Base-by-base conservation (phyloP, 352 stramenopile species). In the Pythium sp. region DNA sequence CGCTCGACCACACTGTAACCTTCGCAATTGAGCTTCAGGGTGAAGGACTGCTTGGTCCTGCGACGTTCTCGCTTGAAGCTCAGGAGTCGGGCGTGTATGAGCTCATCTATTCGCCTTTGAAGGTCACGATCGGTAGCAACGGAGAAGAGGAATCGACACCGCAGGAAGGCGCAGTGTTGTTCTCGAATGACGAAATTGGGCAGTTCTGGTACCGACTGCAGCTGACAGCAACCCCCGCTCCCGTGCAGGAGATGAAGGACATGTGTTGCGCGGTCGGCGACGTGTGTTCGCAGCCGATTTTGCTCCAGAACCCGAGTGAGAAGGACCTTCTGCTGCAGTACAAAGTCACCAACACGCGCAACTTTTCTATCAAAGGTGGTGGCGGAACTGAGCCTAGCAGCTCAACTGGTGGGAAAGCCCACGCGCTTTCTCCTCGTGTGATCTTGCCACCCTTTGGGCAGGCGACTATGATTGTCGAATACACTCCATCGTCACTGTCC, bases 201-300 rank as follows among this genome's bases (percentile, higher is more conserved):
- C 91, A 98, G 72, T 97, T 98, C 49, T 98, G 95, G 91, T 98
- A 98, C 63, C 68, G 88, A 3, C 77, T 98, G 3, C 67, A 88
- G 32, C 74, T 98, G 7, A 32, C 80, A 1, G 94, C 92, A 7
- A 78, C 86, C n/a, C 47, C 72, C 6, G 77, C 92, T 0, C 57
- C 70, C 9, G 67, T 78, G 0, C 80, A 87, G 11, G 62, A 70
- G 26, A 72, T 98, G 7, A 74, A 85, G 7, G 72, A 89, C 58
- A 97, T 98, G 76, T 74, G 64, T 0, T 97, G 88, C 54, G 85
- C 86, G 9, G 90, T 98, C 0, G 94, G 95, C 12, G 82, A 92
- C 22, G 81, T 90, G 1, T 91, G 79, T 7, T 81, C 81, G 0
- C 79, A 95, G 58, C 78, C 77, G 0, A 88, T 98, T 18, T 71